phyloP scores from a whole-genome alignment of 164 flowering plant species.

The Euptelea pleiosperma region DNA sequence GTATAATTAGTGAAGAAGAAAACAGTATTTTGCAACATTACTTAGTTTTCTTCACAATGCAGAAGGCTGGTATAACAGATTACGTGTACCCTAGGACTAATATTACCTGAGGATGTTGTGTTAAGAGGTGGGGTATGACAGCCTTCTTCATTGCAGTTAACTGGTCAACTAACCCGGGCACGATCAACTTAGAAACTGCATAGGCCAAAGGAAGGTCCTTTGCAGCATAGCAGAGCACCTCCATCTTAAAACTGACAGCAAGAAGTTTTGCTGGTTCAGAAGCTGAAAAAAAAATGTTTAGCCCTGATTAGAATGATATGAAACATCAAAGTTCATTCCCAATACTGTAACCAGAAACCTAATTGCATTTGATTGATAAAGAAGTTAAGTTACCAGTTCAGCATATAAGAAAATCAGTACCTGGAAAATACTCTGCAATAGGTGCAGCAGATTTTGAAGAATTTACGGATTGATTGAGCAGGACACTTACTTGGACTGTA shows the following conservation, averaged over 20 bases:
- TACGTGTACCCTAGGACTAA: neutral
- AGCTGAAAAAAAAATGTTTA: conserved; percentile 42
- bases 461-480: conserved; percentile 49
- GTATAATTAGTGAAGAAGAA: no score
- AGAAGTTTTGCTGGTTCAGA: conserved; percentile 48
- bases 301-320: conserved; percentile 1
- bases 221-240: conserved; percentile 69
- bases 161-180: conserved; percentile 78
- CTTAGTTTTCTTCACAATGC: neutral
- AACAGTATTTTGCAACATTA: neutral
- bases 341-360: neutral
- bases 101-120: conserved; percentile 61
- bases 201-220: conserved; percentile 48
- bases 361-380: neutral
- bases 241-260: conserved; percentile 53
- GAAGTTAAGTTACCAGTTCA: conserved; percentile 2
- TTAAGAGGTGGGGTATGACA: conserved; percentile 44
- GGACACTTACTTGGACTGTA: conserved; percentile 52
- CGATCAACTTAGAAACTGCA: conserved; percentile 65
- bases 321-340: neutral
- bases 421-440: conserved; percentile 73
- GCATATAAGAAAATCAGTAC: conserved; percentile 31
- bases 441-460: conserved; percentile 49
- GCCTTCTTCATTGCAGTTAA: conserved; percentile 47
- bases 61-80: neutral